These are phyloP conservation scores for Suillus weaverae DNA, from an alignment of 768 basidiomycete genomes.

Conservation along the genomic window DNA sequence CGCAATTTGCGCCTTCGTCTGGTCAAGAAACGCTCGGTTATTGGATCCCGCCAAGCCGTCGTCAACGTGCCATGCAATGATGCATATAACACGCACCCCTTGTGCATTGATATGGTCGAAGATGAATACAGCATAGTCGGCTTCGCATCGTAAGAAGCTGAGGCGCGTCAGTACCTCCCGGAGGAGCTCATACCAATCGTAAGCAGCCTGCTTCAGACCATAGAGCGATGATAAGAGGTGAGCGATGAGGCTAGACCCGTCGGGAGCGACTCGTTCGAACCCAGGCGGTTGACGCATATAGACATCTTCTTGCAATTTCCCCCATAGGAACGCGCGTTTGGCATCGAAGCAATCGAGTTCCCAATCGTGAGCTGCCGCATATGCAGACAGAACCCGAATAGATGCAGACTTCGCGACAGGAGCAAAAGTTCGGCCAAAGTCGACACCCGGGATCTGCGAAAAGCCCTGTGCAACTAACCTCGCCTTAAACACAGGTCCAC, in stretches of 20 bases:
- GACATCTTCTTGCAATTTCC: not conserved
- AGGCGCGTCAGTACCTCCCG: rapidly evolving
- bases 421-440: not conserved
- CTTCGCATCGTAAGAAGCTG: too few species aligned
- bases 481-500: not conserved
- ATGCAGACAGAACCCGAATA: rapidly evolving
- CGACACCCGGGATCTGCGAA: not conserved
- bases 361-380: not conserved
- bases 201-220: too few species aligned
- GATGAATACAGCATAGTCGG: too few species aligned
- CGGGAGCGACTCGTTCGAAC: too few species aligned
- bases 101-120: too few species aligned
- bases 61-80: too few species aligned
- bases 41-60: too few species aligned
- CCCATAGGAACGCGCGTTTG: rapidly evolving
- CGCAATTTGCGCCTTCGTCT: not conserved
- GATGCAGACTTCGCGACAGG: not conserved
- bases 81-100: too few species aligned
- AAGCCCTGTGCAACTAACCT: rapidly evolving
- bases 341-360: not conserved
- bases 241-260: rapidly evolving
- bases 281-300: not conserved
- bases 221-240: too few species aligned
- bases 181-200: too few species aligned
- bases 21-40: too few species aligned